These are phyloP conservation scores for Sextonia rubra DNA, from an alignment of 164 flowering plant species.

Conservation along the genomic window DNA sequence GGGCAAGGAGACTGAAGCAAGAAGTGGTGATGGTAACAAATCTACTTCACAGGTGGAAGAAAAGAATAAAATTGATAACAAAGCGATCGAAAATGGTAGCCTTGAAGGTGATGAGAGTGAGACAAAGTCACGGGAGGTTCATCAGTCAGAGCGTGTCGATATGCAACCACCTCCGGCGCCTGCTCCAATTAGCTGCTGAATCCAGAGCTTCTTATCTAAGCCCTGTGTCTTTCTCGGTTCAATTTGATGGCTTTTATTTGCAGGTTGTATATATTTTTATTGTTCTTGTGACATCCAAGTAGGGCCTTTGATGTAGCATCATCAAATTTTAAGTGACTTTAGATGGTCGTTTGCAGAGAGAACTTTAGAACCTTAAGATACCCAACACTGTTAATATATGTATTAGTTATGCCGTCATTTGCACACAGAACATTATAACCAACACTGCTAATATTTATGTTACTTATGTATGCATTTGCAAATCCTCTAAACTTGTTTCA, in stretches of 20 bases:
- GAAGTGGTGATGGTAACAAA: conserved; percentile 7
- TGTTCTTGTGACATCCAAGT: conserved; percentile 17
- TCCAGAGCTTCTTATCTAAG: conserved; percentile 1
- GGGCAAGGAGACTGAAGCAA: background rate
- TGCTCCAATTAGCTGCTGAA: conserved; percentile 17
- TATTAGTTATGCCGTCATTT: too few relatives aligned
- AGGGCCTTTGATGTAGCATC: conserved; percentile 16
- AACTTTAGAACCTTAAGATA: too few relatives aligned
- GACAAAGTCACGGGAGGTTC: conserved; percentile 20
- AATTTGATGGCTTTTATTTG: conserved; percentile 17
- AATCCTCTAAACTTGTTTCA: background rate
- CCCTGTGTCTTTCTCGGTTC: conserved; percentile 2
- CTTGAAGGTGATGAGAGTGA: conserved; percentile 6
- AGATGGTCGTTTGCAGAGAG: conserved; percentile 21
- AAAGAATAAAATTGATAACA: conserved; percentile 12
- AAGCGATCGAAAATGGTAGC: conserved; percentile 28
- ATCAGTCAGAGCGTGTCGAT: conserved; percentile 9
- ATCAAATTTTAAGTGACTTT: conserved; percentile 1
- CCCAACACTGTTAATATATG: too few relatives aligned
- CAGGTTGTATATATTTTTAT: conserved; percentile 25
- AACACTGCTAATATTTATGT: conserved; percentile 2
- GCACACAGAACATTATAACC: background rate
- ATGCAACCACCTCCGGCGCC: conserved; percentile 11
- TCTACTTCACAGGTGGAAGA: conserved; percentile 15
- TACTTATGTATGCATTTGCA: background rate